phyloP scores from a whole-genome alignment of 768 basidiomycete species.

The Nidularia sp. region DNA sequence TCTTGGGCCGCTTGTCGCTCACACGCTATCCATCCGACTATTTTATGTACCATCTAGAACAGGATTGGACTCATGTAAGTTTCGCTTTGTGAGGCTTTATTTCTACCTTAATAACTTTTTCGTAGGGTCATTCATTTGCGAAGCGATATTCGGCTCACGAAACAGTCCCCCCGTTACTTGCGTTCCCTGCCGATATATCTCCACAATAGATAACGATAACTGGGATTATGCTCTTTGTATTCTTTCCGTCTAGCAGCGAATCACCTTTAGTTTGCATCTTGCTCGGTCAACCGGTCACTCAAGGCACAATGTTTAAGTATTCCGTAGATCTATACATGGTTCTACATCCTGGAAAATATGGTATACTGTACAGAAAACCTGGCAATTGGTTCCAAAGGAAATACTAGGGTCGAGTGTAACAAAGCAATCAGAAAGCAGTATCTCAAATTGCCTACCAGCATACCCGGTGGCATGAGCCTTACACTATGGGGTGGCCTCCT shows the following conservation, averaged over 20 bases:
- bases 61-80: slow-evolving; percentile 20
- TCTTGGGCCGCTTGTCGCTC: slow-evolving; percentile 5
- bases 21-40: slow-evolving; percentile 37
- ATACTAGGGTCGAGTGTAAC: not conserved
- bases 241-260: too few relatives aligned
- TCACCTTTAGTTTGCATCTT: too few relatives aligned
- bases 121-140: slow-evolving; percentile 15
- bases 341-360: too few relatives aligned
- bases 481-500: slow-evolving; percentile 47
- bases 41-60: slow-evolving; percentile 33
- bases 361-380: too few relatives aligned
- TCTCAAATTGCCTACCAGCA: too few relatives aligned
- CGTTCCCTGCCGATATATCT: slow-evolving; percentile 51
- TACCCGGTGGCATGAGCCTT: not conserved
- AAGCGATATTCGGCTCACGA: slow-evolving; percentile 19
- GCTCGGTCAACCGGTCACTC: too few relatives aligned
- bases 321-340: too few relatives aligned
- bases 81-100: not conserved
- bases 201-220: slow-evolving; percentile 31
- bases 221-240: slow-evolving; percentile 61
- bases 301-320: too few relatives aligned
- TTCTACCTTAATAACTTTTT: not conserved
- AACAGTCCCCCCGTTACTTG: slow-evolving; percentile 33
- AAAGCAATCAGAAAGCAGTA: too few relatives aligned
- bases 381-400: too few relatives aligned